phyloP scores from a whole-genome alignment of 2,329 filamentous ascomycete species.

The Aotearoamyces nothofagi region DNA sequence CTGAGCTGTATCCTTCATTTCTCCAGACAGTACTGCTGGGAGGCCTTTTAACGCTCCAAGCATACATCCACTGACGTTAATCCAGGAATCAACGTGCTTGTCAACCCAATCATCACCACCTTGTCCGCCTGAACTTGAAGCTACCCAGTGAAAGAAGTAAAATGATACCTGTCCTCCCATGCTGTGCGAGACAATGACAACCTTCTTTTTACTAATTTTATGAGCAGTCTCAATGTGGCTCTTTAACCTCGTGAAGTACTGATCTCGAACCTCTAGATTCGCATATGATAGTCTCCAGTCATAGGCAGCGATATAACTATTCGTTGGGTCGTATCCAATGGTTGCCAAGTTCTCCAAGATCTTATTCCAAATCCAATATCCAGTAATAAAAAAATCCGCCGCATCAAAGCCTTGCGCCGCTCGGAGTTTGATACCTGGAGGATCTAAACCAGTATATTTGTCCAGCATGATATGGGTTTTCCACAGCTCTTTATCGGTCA shows the following conservation, averaged over 20 bases:
- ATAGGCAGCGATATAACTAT: conserved; percentile 55
- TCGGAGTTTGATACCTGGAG: conserved; percentile 75
- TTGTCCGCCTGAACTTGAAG: conserved; percentile 59
- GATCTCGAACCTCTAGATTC: conserved; percentile 80
- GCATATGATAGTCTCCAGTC: conserved; percentile 88
- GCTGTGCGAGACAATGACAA: conserved; percentile 79
- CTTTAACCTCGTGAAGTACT: conserved; percentile 87
- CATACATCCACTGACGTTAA: conserved; percentile 98
- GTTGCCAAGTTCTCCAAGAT: conserved; percentile 94
- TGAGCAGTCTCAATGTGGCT: conserved; percentile 77
- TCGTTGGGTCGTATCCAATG: conserved; percentile 84
- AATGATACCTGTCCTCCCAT: conserved; percentile 96
- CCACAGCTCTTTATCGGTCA: conserved; percentile 87
- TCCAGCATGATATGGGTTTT: conserved; percentile 97
- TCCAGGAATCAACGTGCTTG: conserved; percentile 79
- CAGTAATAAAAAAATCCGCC: conserved; percentile 82
- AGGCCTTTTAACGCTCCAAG: conserved; percentile 84
- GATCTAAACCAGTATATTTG: conserved; percentile 78
- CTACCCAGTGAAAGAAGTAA: conserved; percentile 67
- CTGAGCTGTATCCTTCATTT: conserved; percentile 97
- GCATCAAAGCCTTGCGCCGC: conserved; percentile 95
- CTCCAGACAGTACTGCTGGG: conserved; percentile 80
- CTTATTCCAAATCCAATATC: conserved; percentile 95
- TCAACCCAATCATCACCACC: conserved; percentile 87
- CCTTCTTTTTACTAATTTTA: conserved; percentile 60